These are phyloP conservation scores for Tagetes erecta DNA, from an alignment of 129 eudicot genomes.

Conservation along the genomic window DNA sequence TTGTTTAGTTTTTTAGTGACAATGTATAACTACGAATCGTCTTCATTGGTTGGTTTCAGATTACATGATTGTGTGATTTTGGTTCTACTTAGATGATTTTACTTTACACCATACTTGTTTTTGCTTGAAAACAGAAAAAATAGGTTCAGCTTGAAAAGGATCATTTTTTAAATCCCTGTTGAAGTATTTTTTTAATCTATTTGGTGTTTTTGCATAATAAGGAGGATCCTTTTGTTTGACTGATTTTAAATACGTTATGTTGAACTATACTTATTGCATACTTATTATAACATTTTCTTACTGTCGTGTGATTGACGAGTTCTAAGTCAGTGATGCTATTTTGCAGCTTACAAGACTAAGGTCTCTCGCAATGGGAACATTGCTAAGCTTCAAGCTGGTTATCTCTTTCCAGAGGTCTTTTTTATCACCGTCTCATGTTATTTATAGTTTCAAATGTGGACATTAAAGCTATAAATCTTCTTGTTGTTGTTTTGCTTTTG, in stretches of 20 bases:
- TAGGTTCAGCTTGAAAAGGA: too few species aligned
- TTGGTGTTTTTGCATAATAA: background rate
- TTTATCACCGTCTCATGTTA: background rate
- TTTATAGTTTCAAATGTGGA: conserved; percentile 15
- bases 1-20: background rate
- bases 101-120: background rate
- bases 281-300: background rate
- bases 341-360: conserved; percentile 73
- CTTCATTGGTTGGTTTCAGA: background rate
- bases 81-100: background rate
- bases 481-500: conserved; percentile 12
- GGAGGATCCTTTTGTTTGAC: background rate
- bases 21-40: background rate
- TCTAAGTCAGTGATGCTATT: background rate
- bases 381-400: conserved; percentile 90
- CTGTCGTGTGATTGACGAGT: background rate
- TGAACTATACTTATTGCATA: background rate
- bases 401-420: conserved; percentile 92
- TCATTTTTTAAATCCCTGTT: background rate
- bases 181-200: background rate
- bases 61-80: conserved; percentile 6
- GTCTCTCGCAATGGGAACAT: conserved; percentile 81
- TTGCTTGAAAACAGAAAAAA: background rate
- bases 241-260: background rate
- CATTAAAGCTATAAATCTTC: conserved; percentile 1